These are phyloP conservation scores for Marchantia paleacea DNA, from an alignment of 225 moss, liverwort and hornwort genomes.

Conservation along the genomic window DNA sequence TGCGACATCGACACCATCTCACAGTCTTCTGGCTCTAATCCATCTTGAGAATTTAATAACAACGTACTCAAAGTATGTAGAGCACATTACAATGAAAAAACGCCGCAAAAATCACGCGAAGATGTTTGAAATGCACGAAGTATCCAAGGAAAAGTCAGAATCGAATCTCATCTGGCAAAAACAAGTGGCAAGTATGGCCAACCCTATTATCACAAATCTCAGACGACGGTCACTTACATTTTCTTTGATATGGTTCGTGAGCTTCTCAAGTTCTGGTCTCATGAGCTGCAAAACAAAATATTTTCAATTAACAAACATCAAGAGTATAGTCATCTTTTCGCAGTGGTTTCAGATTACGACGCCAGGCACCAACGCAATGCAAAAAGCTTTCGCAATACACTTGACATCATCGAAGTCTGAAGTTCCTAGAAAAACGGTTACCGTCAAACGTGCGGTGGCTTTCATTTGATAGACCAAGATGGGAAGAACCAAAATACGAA, in stretches of 20 bases:
- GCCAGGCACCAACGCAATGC: background rate
- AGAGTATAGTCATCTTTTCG: too few relatives aligned
- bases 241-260: slow-evolving; percentile 84
- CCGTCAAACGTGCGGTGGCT: slow-evolving; percentile 89
- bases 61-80: background rate
- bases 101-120: background rate
- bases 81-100: background rate
- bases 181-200: background rate
- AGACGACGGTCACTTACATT: slow-evolving; percentile 46
- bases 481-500: slow-evolving; percentile 81
- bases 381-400: too few relatives aligned
- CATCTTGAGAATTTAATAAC: background rate
- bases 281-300: slow-evolving; percentile 63
- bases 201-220: background rate
- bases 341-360: background rate
- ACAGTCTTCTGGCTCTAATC: background rate
- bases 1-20: background rate
- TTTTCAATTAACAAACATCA: background rate
- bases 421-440: slow-evolving; percentile 25
- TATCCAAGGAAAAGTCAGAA: too few relatives aligned
- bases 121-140: too few relatives aligned
- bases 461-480: slow-evolving; percentile 92
- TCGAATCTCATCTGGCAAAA: too few relatives aligned
- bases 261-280: slow-evolving; percentile 93
- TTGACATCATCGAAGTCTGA: too few relatives aligned